A percentile compares a stretch with the other conserved stretches of the same genome.
phyloP scores from a whole-genome alignment of 2,329 filamentous ascomycete species.

The Bipolaris bicolor region DNA sequence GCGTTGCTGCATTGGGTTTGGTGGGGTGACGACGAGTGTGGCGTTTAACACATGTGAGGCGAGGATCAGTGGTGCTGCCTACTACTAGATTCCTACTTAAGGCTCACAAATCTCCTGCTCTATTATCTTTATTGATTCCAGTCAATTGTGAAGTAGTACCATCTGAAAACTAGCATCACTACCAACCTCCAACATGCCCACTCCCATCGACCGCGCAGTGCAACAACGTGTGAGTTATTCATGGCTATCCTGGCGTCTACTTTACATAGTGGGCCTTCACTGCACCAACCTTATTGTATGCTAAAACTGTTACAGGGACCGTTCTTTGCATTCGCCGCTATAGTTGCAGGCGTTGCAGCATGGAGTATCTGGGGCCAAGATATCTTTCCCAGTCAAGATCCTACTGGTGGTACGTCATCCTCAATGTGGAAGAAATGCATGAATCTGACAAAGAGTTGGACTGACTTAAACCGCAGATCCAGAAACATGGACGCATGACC shows the following conservation, averaged over 20 bases:
- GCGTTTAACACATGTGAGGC: conserved; percentile 15
- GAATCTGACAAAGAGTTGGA: background rate
- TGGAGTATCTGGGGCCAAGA: conserved; percentile 88
- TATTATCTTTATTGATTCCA: background rate
- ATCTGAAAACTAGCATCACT: background rate
- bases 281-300: background rate
- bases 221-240: conserved; percentile 50
- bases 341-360: conserved; percentile 79
- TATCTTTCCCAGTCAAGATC: conserved; percentile 81
- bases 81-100: conserved; percentile 3
- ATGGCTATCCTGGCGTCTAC: conserved; percentile 27
- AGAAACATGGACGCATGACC: conserved; percentile 76
- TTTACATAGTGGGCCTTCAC: conserved; percentile 30
- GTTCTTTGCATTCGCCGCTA: conserved; percentile 69
- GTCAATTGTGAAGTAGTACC: background rate
- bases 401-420: conserved; percentile 70
- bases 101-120: background rate
- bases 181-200: conserved; percentile 51
- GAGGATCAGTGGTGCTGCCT: conserved; percentile 21
- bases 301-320: conserved; percentile 32
- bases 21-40: conserved; percentile 36
- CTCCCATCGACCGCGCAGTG: conserved; percentile 56
- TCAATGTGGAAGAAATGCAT: background rate
- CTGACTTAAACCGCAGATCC: conserved; percentile 57
- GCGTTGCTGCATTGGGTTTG: conserved; percentile 28